Percentiles rank a stretch among this genome's conserved stretches.
Evolutionary conservation across 2,329 filamentous ascomycete species (phyloP).

Genomic region (Ramularia collo-cygni): DNA sequence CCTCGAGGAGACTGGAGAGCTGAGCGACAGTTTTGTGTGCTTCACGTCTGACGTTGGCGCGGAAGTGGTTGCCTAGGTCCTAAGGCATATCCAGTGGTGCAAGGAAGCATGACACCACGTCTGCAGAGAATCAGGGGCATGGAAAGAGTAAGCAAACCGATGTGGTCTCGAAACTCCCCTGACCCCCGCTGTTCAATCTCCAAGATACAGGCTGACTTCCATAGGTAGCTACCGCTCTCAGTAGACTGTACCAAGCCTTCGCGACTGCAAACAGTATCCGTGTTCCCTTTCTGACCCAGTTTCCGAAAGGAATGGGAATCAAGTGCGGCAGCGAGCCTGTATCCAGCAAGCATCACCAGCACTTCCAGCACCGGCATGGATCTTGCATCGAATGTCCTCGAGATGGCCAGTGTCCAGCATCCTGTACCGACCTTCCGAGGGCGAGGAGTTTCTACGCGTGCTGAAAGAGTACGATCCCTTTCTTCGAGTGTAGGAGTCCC

Average conservation of each 20-base stretch:
- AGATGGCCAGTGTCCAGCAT: conserved; percentile 45
- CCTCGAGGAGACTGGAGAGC: conserved; percentile 49
- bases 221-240: conserved; percentile 48
- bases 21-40: conserved; percentile 58
- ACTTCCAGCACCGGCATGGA: conserved; percentile 45
- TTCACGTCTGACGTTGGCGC: conserved; percentile 60
- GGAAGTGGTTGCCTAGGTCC: conserved; percentile 53
- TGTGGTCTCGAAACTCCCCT: no score
- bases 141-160: no score
- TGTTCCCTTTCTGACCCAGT: conserved; percentile 45
- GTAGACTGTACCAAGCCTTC: conserved; percentile 42
- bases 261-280: conserved; percentile 46
- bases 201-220: conserved; percentile 51
- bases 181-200: no score
- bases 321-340: conserved; percentile 32
- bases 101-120: conserved; percentile 48
- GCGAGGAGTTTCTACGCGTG: conserved; percentile 46
- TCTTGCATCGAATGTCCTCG: conserved; percentile 38
- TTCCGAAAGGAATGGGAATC: conserved; percentile 20
- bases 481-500: conserved; percentile 30
- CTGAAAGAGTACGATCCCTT: conserved; percentile 42
- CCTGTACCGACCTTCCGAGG: conserved; percentile 48
- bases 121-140: conserved; percentile 51
- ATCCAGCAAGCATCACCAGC: conserved; percentile 40
- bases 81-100: conserved; percentile 52